phyloP scores from a whole-genome alignment of 2,329 filamentous ascomycete species.

The Epichloe elymi region DNA sequence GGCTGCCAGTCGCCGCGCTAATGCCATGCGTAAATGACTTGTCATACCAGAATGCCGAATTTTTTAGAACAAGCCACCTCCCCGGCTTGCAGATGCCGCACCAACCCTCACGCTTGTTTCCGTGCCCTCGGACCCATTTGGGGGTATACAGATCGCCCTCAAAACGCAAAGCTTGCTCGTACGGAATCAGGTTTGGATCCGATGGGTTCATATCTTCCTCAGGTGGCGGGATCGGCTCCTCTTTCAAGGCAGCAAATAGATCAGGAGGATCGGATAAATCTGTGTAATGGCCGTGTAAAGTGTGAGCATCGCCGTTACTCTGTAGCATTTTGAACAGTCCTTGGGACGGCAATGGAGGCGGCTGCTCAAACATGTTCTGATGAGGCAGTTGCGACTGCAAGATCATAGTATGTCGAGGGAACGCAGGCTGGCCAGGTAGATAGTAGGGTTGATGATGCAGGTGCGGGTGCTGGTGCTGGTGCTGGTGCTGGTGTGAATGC shows the following conservation, averaged over 20 bases:
- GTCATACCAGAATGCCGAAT: slow-evolving; percentile 88
- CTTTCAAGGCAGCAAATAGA: slow-evolving; percentile 60
- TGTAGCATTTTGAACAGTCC: slow-evolving; percentile 61
- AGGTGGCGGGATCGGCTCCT: slow-evolving; percentile 61
- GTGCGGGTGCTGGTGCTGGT: not conserved
- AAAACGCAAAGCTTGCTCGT: slow-evolving; percentile 68
- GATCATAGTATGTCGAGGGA: slow-evolving; percentile 45
- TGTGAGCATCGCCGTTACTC: slow-evolving; percentile 59
- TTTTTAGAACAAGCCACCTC: slow-evolving; percentile 77
- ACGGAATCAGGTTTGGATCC: slow-evolving; percentile 62
- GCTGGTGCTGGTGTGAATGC: slow-evolving; percentile 20
- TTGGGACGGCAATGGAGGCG: slow-evolving; percentile 53
- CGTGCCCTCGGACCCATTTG: slow-evolving; percentile 70
- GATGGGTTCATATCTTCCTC: slow-evolving; percentile 71
- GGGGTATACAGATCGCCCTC: slow-evolving; percentile 75
- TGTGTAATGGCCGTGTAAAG: slow-evolving; percentile 55
- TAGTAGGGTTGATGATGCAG: slow-evolving; percentile 38
- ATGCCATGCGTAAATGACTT: slow-evolving; percentile 84
- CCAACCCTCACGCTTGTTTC: slow-evolving; percentile 82
- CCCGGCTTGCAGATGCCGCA: slow-evolving; percentile 80
- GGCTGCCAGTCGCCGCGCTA: slow-evolving; percentile 64
- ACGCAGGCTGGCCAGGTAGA: slow-evolving; percentile 37
- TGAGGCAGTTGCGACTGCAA: slow-evolving; percentile 35
- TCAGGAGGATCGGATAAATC: slow-evolving; percentile 66
- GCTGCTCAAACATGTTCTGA: slow-evolving; percentile 42